Evolutionary conservation across 2,329 filamentous ascomycete genomes (phyloP), one percentile per base, ranked within the genome.

Genomic region (Tolypocladium guangdongense): DNA sequence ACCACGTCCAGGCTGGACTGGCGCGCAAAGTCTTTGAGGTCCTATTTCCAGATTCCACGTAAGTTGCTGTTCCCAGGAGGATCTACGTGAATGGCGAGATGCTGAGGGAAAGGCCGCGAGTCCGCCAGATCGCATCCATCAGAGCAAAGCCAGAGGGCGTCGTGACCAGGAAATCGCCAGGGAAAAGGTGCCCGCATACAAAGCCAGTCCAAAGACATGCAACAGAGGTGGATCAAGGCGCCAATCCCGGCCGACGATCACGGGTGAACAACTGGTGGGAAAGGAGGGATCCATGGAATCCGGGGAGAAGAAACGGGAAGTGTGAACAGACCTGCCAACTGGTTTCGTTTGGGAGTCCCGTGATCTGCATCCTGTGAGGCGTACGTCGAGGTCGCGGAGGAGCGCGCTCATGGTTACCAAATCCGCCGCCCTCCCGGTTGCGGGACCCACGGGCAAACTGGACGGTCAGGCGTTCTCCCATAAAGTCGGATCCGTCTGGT

Each of bases 11-110:
- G 82, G 72, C 90, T 90, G 71, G 92, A 95, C 72, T 95, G 89
- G 69, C 93, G 90, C 58, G 93, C 93, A 74, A 99, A 99, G 72
- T 99, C 93, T 88, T 99, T 99, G 52, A 99, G 84, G 74, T 99
- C 93, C 93, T 99, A 90, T 75, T 85, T 77, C 80, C 80, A 84
- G 79, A 80, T 74, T 82, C 81, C 82, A 81, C 80, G 87, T 93
- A 88, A 91, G 88, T 90, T 75, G 81, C 71, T 75, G 70, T 82
- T 79, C 77, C 79, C 75, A 76, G 78, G 75, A 68, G 64, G 43
- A 47, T 12, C 57, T 63, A 65, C 60, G 56, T 41, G 45, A 47
- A 46, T 51, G 53, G 53, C 57, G 52, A 55, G 63, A 60, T 55
- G 61, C 59, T 61, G 63, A 60, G 55, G 55, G 45, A 55, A 55